These are phyloP conservation scores for Vickermania ingenoplastis DNA, from an alignment of 208 protist species.

Conservation along the genomic window DNA sequence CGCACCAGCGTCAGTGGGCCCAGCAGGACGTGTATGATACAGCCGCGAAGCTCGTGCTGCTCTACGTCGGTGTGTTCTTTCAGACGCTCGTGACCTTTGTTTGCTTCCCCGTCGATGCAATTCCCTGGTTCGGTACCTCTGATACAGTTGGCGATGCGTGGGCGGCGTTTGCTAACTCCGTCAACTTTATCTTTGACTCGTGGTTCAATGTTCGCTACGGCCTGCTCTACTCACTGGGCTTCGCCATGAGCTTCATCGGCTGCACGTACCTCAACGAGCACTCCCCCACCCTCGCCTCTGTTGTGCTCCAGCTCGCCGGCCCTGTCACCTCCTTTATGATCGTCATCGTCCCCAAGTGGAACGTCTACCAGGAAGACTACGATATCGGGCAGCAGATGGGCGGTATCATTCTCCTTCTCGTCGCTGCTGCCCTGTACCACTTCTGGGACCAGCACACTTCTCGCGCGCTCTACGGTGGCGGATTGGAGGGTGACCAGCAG, in stretches of 20 bases:
- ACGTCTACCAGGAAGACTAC: slow-evolving; percentile 53
- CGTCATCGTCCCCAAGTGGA: slow-evolving; percentile 68
- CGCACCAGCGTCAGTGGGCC: slow-evolving; percentile 45
- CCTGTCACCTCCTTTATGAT: slow-evolving; percentile 67
- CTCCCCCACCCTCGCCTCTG: slow-evolving; percentile 71
- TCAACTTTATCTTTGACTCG: slow-evolving; percentile 51
- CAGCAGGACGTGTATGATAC: slow-evolving; percentile 49
- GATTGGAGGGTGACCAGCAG: too few species aligned
- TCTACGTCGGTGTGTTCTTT: slow-evolving; percentile 50
- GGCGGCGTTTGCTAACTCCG: slow-evolving; percentile 31
- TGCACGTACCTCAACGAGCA: slow-evolving; percentile 78
- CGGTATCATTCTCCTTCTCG: slow-evolving; percentile 52
- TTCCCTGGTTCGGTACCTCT: slow-evolving; percentile 69
- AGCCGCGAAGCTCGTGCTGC: slow-evolving; percentile 59
- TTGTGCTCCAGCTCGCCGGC: slow-evolving; percentile 67
- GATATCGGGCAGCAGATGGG: slow-evolving; percentile 66
- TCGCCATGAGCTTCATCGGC: slow-evolving; percentile 71
- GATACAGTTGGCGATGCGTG: slow-evolving; percentile 24
- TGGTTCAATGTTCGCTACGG: slow-evolving; percentile 61
- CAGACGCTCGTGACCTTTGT: slow-evolving; percentile 58
- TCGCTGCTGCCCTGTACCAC: slow-evolving; percentile 58
- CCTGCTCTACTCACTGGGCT: slow-evolving; percentile 56
- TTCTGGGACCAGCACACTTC: slow-evolving; percentile 51
- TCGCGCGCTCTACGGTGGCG: slow-evolving; percentile 23
- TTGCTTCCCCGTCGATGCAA: slow-evolving; percentile 54